Conservation (phyloP, 495 filamentous ascomycete genomes). For the Penicillium mononematosum region DNA sequence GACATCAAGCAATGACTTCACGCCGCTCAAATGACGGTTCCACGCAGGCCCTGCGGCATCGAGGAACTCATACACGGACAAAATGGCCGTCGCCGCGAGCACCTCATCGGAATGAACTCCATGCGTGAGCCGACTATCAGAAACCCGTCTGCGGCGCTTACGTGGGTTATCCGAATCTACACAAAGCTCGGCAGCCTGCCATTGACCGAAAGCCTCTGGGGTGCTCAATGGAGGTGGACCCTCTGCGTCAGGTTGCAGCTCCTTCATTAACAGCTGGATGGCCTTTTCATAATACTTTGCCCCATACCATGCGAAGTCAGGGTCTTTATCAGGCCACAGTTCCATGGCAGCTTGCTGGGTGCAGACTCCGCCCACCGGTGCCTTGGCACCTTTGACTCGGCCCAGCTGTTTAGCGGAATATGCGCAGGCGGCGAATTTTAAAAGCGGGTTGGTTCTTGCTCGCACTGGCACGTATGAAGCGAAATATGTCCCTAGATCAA, state of each 20-base stretch:
- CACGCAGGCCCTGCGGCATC: conserved; percentile 60
- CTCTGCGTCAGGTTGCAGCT: conserved; percentile 48
- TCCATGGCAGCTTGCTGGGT: conserved; percentile 53
- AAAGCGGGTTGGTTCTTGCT: conserved; percentile 54
- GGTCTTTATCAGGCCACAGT: conserved; percentile 45
- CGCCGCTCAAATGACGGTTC: conserved; percentile 63
- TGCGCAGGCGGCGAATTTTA: conserved; percentile 60
- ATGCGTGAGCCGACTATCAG: conserved; percentile 40
- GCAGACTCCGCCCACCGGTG: conserved; percentile 48
- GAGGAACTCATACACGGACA: conserved; percentile 64
- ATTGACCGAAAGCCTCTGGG: conserved; percentile 37
- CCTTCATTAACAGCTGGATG: conserved; percentile 60
- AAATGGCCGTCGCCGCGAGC: conserved; percentile 59
- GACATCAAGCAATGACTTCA: conserved; percentile 61
- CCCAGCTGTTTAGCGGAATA: conserved; percentile 63
- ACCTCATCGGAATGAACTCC: conserved; percentile 58
- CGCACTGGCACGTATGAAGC: conserved; percentile 57
- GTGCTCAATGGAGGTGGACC: conserved; percentile 39
- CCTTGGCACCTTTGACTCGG: conserved; percentile 51
- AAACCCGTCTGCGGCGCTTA: conserved; percentile 41
- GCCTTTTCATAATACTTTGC: conserved; percentile 64
- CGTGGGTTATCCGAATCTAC: conserved; percentile 36
- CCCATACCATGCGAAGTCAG: conserved; percentile 56
- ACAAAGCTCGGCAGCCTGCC: conserved; percentile 38
- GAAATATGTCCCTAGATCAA: conserved; percentile 60